Percentiles rank a stretch among this genome's conserved stretches.
Evolutionary conservation across 2,329 filamentous ascomycete genomes (phyloP).

Genomic region (Septoria petroselini): DNA sequence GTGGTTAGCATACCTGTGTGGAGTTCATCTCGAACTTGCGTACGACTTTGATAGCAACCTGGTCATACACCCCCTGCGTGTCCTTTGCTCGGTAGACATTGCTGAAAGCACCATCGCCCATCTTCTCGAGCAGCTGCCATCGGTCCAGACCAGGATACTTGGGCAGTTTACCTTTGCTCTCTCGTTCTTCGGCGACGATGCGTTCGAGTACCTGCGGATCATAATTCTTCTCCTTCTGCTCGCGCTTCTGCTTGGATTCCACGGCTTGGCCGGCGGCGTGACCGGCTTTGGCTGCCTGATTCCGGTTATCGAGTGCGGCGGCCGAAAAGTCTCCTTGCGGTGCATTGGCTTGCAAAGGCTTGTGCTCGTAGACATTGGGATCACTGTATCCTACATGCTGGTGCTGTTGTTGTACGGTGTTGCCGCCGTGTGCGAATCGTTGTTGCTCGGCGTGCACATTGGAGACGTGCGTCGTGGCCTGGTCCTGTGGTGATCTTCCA

Average conservation of each 20-base stretch:
- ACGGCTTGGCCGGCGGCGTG: slow-evolving; percentile 62
- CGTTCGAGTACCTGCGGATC: slow-evolving; percentile 71
- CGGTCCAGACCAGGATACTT: slow-evolving; percentile 79
- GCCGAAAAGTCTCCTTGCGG: slow-evolving; percentile 60
- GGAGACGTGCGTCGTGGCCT: slow-evolving; percentile 62
- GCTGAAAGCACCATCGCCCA: slow-evolving; percentile 98
- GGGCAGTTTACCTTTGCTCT: slow-evolving; percentile 79
- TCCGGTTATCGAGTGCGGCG: slow-evolving; percentile 59
- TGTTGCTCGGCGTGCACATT: slow-evolving; percentile 63
- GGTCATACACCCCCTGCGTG: slow-evolving; percentile 63
- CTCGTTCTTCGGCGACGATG: slow-evolving; percentile 87
- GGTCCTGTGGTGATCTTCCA: slow-evolving; percentile 57
- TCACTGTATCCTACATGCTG: slow-evolving; percentile 54
- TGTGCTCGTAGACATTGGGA: slow-evolving; percentile 60
- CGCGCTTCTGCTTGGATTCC: slow-evolving; percentile 59
- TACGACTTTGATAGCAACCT: slow-evolving; percentile 97
- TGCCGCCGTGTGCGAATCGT: slow-evolving; percentile 51
- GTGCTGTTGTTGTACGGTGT: slow-evolving; percentile 25
- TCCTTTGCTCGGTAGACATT: slow-evolving; percentile 94
- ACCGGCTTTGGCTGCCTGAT: slow-evolving; percentile 66
- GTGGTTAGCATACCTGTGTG: slow-evolving; percentile 75
- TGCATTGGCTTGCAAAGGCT: slow-evolving; percentile 48
- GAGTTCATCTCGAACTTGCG: slow-evolving; percentile 99
- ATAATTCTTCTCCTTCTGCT: slow-evolving; percentile 47
- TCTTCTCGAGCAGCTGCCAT: slow-evolving; percentile 88